Percentiles rank a stretch among this genome's conserved stretches.
Conservation (phyloP, 1,284 basidiomycete species). For the Microbotryum silenes-acaulis region DNA sequence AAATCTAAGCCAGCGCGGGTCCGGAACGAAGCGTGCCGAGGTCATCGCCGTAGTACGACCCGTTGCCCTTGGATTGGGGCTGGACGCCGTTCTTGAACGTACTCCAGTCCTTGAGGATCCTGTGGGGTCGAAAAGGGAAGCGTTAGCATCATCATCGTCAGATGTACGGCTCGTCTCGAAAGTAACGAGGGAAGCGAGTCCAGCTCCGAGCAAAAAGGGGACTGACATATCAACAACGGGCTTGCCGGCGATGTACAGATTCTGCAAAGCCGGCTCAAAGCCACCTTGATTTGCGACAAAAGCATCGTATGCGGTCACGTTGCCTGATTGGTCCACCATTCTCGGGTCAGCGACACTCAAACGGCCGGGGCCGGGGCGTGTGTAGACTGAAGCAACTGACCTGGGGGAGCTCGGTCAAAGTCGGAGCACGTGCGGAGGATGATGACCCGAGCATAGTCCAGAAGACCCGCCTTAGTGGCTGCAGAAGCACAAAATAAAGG, state of each 20-base stretch:
- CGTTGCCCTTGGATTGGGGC: constrained; percentile 29
- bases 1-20: background rate
- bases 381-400: constrained; percentile 15
- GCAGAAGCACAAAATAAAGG: background rate
- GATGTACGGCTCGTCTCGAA: background rate
- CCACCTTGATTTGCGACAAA: constrained; percentile 39
- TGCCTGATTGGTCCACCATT: background rate
- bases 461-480: constrained; percentile 41
- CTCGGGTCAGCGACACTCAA: background rate
- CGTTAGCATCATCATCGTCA: background rate
- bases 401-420: constrained; percentile 45
- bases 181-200: too few species aligned
- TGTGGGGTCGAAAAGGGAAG: constrained; percentile 11
- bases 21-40: constrained; percentile 27
- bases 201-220: too few species aligned
- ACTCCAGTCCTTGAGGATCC: constrained; percentile 38
- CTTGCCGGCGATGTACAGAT: constrained; percentile 37
- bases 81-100: constrained; percentile 31
- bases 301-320: constrained; percentile 28
- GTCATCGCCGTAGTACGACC: constrained; percentile 28
- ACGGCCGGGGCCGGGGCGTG: background rate
- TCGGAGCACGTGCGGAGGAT: constrained; percentile 48
- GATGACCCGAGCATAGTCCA: constrained; percentile 48
- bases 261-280: constrained; percentile 37
- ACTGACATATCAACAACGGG: constrained; percentile 36